These are phyloP conservation scores for Peronospora tabacina DNA, from an alignment of 352 stramenopile species.

Conservation along the genomic window DNA sequence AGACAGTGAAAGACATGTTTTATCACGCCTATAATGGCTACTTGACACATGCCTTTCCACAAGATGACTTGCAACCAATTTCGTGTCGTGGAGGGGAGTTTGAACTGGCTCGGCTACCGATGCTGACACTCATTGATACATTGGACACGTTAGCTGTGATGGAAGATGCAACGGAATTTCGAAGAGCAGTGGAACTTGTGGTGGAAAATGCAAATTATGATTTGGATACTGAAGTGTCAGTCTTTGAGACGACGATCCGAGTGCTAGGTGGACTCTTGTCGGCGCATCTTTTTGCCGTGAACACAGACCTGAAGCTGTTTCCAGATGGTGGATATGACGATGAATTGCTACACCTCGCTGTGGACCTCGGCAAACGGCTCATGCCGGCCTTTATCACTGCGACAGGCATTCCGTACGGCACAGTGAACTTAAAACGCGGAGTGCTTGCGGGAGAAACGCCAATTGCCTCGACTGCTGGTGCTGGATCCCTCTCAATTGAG, in stretches of 20 bases:
- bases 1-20: conserved; percentile 84
- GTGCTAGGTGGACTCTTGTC: conserved; percentile 87
- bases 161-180: conserved; percentile 68
- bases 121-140: conserved; percentile 89
- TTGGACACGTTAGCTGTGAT: conserved; percentile 87
- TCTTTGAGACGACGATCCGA: conserved; percentile 93
- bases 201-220: conserved; percentile 62
- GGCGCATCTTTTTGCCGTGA: conserved; percentile 74
- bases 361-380: conserved; percentile 93
- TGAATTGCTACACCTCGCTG: conserved; percentile 88
- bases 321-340: conserved; percentile 82
- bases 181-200: conserved; percentile 56
- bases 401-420: conserved; percentile 95
- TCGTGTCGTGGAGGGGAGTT: conserved; percentile 64
- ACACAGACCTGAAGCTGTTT: conserved; percentile 48
- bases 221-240: conserved; percentile 83
- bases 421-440: conserved; percentile 89
- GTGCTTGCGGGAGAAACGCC: conserved; percentile 91
- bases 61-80: conserved; percentile 68
- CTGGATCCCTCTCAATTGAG: conserved; percentile 94
- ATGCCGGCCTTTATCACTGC: conserved; percentile 93
- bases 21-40: conserved; percentile 87
- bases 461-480: conserved; percentile 93
- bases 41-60: conserved; percentile 73
- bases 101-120: conserved; percentile 68